phyloP scores from a whole-genome alignment of 306 rosid genomes.

The Pyrus betulifolia region DNA sequence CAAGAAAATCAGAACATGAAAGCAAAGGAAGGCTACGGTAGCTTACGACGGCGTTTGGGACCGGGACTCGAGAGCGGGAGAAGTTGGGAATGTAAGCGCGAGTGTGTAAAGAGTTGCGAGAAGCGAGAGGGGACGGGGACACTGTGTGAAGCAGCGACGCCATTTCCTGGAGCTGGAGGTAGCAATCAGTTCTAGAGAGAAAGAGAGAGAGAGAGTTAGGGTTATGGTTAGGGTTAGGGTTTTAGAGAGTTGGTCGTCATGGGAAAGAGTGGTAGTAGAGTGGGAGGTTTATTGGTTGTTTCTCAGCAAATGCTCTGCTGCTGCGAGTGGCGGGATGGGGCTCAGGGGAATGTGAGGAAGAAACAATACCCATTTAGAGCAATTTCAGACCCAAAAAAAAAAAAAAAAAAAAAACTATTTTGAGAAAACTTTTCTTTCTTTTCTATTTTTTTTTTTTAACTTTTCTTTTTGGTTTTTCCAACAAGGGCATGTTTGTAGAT shows the following conservation, averaged over 20 bases:
- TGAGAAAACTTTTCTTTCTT: background rate
- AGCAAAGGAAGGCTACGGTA: background rate
- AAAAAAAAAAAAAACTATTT: no score
- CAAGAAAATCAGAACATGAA: background rate
- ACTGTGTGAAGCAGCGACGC: slow-evolving; percentile 24
- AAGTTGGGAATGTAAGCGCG: background rate
- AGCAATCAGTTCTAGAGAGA: background rate
- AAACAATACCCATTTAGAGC: background rate
- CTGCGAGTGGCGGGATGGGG: background rate
- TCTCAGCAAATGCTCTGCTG: background rate
- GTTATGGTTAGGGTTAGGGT: background rate
- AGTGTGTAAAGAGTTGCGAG: slow-evolving; percentile 1
- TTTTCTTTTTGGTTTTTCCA: no score
- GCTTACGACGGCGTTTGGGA: slow-evolving; percentile 18
- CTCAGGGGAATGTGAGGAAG: background rate
- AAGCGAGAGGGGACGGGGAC: background rate
- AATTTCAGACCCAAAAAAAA: no score
- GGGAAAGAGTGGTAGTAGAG: background rate
- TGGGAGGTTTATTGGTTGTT: background rate
- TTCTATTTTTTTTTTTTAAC: no score
- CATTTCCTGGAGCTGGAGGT: slow-evolving; percentile 2
- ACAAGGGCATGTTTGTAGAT: no score
- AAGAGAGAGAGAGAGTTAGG: background rate
- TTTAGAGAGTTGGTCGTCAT: background rate
- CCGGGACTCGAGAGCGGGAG: background rate